Conservation (phyloP, 177 flowering plant species). For the Vitis hybrid region DNA sequence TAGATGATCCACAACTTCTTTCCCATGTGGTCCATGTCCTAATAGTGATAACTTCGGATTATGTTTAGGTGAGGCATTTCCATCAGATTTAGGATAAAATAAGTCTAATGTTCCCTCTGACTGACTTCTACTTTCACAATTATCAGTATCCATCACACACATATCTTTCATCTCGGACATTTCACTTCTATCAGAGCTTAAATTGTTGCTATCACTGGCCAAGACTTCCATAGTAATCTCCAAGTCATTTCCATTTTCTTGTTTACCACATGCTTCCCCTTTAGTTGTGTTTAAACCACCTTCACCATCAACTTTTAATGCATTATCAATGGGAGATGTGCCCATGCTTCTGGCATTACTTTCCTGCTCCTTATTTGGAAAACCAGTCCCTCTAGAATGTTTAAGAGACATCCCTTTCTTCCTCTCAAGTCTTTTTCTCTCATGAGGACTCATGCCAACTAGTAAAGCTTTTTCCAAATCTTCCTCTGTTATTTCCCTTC, state of each 20-base stretch:
- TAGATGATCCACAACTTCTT: constrained; percentile 74
- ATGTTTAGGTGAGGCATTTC: constrained; percentile 28
- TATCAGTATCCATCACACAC: constrained; percentile 16
- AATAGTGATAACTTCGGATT: constrained; percentile 69
- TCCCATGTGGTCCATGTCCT: constrained; percentile 99
- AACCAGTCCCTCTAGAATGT: constrained; percentile 17
- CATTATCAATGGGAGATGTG: constrained; percentile 9
- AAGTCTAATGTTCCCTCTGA: constrained; percentile 22
- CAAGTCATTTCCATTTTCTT: constrained; percentile 17
- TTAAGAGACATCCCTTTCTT: constrained; percentile 61
- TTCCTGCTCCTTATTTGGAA: constrained; percentile 20
- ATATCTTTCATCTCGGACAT: constrained; percentile 11
- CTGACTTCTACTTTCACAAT: constrained; percentile 21
- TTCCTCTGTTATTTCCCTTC: constrained; percentile 70
- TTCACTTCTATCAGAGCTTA: constrained; percentile 5
- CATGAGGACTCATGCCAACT: constrained; percentile 96
- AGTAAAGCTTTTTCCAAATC: constrained; percentile 83
- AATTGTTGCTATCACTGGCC: constrained; percentile 2
- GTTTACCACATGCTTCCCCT: constrained; percentile 15
- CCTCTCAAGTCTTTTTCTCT: constrained; percentile 66
- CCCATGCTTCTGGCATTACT: constrained; percentile 5
- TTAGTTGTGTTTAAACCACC: constrained; percentile 12
- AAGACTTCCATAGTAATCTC: constrained; percentile 14
- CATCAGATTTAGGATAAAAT: constrained; percentile 15
- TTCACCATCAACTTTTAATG: background rate